A percentile compares a stretch with the other conserved stretches of the same genome.
Evolutionary conservation across 331 rosid species (phyloP).

Genomic region (Rosa hybrid): DNA sequence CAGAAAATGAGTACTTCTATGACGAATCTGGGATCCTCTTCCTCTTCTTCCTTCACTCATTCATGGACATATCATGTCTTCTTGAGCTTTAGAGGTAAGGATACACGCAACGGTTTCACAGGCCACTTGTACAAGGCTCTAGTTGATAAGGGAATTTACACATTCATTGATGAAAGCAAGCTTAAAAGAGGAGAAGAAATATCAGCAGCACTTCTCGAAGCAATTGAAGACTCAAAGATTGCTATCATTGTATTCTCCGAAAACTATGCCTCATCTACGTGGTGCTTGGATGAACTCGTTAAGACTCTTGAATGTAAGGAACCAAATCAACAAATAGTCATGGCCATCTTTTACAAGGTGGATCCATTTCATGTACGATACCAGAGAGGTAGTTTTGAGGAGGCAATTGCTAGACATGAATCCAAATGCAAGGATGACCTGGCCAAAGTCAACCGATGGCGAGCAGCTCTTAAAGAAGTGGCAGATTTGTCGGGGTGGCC

Average conservation of each 20-base stretch:
- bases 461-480: not conserved
- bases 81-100: conserved; percentile 3
- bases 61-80: not conserved
- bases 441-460: not conserved
- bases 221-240: not conserved
- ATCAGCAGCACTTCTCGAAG: not conserved
- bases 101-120: not conserved
- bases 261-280: conserved; percentile 3
- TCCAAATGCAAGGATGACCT: not conserved
- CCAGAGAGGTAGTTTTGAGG: not conserved
- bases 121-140: not conserved
- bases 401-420: not conserved
- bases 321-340: not conserved
- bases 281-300: conserved; percentile 7
- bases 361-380: not conserved
- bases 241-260: not conserved
- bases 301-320: not conserved
- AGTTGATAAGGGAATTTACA: not conserved
- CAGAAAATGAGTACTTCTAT: not conserved
- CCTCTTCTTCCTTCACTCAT: not conserved
- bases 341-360: conserved; percentile 13
- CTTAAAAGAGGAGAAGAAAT: not conserved
- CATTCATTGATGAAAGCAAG: not conserved
- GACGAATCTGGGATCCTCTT: not conserved
- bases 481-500: not conserved